Evolutionary conservation across 2,329 filamentous ascomycete genomes (phyloP).

Genomic region (Epichloe hybrida): DNA sequence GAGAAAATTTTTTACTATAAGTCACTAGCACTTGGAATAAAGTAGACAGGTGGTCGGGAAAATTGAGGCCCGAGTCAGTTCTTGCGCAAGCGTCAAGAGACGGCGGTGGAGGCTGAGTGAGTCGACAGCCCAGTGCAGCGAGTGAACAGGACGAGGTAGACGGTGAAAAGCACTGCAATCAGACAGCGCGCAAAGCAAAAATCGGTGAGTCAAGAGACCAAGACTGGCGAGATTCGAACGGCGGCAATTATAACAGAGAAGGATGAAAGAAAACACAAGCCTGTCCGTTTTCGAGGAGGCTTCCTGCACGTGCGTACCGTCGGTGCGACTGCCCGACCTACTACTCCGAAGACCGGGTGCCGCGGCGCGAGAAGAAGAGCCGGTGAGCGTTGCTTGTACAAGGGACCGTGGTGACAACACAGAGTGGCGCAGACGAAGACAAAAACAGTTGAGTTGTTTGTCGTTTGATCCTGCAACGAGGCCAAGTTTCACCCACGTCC

Average conservation of each 20-base stretch:
- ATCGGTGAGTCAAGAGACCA: not conserved
- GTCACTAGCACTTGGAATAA: not conserved
- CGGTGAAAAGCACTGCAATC: not conserved
- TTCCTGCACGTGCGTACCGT: conserved; percentile 3
- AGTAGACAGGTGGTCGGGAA: not conserved
- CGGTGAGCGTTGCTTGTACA: not conserved
- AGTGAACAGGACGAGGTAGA: not conserved
- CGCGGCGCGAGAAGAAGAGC: conserved; percentile 2
- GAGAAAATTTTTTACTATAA: not conserved
- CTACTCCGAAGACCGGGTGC: not conserved
- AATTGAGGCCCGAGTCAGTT: not conserved
- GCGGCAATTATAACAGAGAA: not conserved
- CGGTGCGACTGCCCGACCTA: conserved; percentile 1
- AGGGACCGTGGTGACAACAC: not conserved
- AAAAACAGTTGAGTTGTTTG: not conserved
- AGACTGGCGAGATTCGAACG: not conserved
- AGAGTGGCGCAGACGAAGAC: not conserved
- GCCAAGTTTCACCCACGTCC: not conserved
- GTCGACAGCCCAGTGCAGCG: not conserved
- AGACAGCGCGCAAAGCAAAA: not conserved
- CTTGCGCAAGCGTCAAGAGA: not conserved
- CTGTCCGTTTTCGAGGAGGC: not conserved
- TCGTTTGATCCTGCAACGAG: not conserved
- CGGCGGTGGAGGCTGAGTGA: not conserved
- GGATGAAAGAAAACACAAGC: not conserved